Conservation (phyloP, 192 early-diverging fungal genomes). For the Phycomyces blakesleeanus region DNA sequence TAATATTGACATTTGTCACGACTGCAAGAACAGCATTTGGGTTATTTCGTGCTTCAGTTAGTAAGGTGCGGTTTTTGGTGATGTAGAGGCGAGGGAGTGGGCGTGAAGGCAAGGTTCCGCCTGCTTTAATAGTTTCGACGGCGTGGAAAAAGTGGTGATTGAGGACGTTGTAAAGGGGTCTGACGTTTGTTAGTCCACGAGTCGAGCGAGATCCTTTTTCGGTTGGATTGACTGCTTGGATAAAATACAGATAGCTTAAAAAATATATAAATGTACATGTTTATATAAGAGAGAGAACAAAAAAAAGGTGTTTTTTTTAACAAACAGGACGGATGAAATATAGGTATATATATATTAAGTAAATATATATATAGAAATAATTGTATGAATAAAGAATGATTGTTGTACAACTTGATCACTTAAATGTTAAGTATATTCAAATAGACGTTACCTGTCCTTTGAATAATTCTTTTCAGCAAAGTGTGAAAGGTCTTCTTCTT, state of each 20-base stretch:
- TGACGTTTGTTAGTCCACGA: conserved; percentile 7
- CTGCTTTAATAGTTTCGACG: conserved; percentile 2
- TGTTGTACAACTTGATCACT: no score
- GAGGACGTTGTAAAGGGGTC: conserved; percentile 7
- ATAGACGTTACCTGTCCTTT: no score
- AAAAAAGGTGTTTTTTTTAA: no score
- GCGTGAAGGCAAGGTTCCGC: not conserved
- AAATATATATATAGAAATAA: not conserved
- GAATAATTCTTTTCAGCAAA: no score
- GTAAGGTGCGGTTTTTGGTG: conserved; percentile 31
- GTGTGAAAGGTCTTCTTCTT: not conserved
- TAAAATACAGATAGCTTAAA: conserved; percentile 13
- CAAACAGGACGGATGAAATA: no score
- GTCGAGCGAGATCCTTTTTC: conserved; percentile 3
- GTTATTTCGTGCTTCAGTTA: conserved; percentile 18
- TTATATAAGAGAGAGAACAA: no score
- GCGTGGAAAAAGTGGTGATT: conserved; percentile 15
- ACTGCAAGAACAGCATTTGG: conserved; percentile 9
- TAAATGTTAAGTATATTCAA: no score
- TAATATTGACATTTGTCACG: conserved; percentile 6
- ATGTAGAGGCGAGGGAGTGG: conserved; percentile 32
- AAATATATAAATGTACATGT: no score
- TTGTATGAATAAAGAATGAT: not conserved
- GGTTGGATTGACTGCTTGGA: conserved; percentile 8
- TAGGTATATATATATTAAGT: not conserved